Evolutionary conservation across 2,329 filamentous ascomycete genomes (phyloP), one percentile per base, ranked within the genome.

Genomic region (Paecilomyces niveus): DNA sequence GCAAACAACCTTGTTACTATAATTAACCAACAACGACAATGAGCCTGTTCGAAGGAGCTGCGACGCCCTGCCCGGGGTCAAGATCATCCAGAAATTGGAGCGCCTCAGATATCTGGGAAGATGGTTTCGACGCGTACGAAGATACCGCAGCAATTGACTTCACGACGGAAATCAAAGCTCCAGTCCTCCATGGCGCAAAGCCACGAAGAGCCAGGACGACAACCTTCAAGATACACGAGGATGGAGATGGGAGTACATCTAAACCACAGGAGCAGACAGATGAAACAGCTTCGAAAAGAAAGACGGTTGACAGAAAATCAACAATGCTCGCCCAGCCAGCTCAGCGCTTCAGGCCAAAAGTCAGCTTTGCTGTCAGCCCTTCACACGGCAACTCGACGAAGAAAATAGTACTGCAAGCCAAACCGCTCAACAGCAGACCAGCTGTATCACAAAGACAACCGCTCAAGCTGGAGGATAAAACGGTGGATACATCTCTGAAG

Each of bases 221-320:
- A 18, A 58, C 65, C 15, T 77, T 78, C 33, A 64, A 67, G 11
- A 77, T 78, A 52, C 73, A 76, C 55, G 72, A 76, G 22, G 76
- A 78, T 35, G 54, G 50, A 29, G 61, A 62, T n/a, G 61, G 62
- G 15, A 62, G 21, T 39, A 45, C 51, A 13, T 52, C 18, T 54
- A 53, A 31, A 57, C 58, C 33, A 58, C 56, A 15, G 59, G 57
- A 21, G 63, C 59, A 50, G 22, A n/a, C 33, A 22, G 33, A 15
- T 29, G 35, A 7, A 50, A 55, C n/a, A 54, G 33, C 58, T 35
- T 29, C 68, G 57, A 59, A 62, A 58, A 63, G 65, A 65, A 58
- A 63, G 57, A 33, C 61, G 26, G 49, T 58, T 56, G 52, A 57
- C 57, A 55, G 60, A n/a, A 72, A 67, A 54, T 65, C 69, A n/a